phyloP scores from a whole-genome alignment of 768 basidiomycete species.

The Agaricus blazei region DNA sequence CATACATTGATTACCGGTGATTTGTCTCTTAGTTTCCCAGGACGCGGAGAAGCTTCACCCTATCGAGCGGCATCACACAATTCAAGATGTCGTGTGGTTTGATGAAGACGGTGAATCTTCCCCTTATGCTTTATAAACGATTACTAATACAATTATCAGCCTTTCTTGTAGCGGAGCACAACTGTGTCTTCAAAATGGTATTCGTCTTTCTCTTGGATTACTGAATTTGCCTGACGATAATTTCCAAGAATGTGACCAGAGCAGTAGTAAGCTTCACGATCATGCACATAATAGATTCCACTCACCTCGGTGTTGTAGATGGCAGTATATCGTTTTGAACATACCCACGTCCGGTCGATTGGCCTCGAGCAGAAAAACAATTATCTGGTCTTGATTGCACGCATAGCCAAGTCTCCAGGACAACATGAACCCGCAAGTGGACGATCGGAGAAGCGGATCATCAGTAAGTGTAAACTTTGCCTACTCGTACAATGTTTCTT shows the following conservation, averaged over 20 bases:
- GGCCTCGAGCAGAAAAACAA: conserved; percentile 1
- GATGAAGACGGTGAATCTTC: neutral
- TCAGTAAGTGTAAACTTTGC: neutral
- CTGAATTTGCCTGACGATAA: neutral
- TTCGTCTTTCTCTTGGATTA: neutral
- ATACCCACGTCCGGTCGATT: conserved; percentile 4
- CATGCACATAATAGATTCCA: neutral
- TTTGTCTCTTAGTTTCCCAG: neutral
- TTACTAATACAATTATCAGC: neutral
- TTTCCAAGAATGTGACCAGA: neutral
- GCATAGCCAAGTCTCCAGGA: conserved; percentile 2
- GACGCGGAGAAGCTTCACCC: neutral
- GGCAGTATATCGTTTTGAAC: conserved; percentile 7
- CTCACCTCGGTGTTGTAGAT: neutral
- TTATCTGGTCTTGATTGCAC: conserved; percentile 1
- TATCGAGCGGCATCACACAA: neutral
- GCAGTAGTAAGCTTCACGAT: neutral
- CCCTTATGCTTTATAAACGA: neutral
- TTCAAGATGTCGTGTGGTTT: conserved; percentile 4
- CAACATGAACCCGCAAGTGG: conserved; percentile 1
- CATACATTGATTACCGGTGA: too few species aligned
- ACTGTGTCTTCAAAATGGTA: conserved; percentile 9
- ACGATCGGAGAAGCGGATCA: conserved; percentile 6
- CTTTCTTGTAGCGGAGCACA: conserved; percentile 7
- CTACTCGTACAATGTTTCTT: neutral